Evolutionary conservation across 2,329 filamentous ascomycete genomes (phyloP), one percentile per base, ranked within the genome.

Genomic region (Grosmannia huntii): DNA sequence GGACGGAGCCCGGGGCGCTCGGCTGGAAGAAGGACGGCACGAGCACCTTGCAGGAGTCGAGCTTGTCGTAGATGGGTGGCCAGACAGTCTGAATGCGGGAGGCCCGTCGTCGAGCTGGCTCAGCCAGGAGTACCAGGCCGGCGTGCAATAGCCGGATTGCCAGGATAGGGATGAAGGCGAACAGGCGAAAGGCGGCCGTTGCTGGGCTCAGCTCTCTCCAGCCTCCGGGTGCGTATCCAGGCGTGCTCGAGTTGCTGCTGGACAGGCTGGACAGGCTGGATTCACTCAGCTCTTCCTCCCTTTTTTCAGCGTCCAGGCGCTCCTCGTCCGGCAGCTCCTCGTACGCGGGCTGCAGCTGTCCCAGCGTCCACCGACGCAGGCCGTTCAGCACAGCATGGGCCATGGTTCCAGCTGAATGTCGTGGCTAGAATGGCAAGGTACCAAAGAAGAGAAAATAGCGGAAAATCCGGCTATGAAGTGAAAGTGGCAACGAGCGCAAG

Each of bases 131-230:
- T 10, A 55, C 36, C 28, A 54, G 57, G 28, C 19, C 19, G 11
- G 61, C 25, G 16, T 46, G 55, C 2, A 46, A 21, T 5, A 55
- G 6, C 21, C 55, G 60, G 12, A 60, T 7, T 5, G 44, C 5
- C 14, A 61, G 52, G 11, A 53, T 50, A 2, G 59, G 54, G 14
- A 16, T 1, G 7, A 57, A 36, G 23, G 51, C 2, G 23, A 57
- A 16, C 12, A 51, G 9, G n/a, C 48, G 33, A 5, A 57, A 14
- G 23, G 7, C 12, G 14, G 36, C 10, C 9, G n/a, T 21, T 2
- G 33, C 21, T 10, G 31, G 28, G n/a, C 23, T 4, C 7, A 16
- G 44, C 46, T 27, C 44, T 21, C 70, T 74, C 9, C 64, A 62
- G 3, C 25, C 53, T 2, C 11, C 53, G 4, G 21, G 27, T 10